Base-by-base conservation (phyloP, 2,329 filamentous ascomycete genomes). In the Arthrobotrys megalospora region DNA sequence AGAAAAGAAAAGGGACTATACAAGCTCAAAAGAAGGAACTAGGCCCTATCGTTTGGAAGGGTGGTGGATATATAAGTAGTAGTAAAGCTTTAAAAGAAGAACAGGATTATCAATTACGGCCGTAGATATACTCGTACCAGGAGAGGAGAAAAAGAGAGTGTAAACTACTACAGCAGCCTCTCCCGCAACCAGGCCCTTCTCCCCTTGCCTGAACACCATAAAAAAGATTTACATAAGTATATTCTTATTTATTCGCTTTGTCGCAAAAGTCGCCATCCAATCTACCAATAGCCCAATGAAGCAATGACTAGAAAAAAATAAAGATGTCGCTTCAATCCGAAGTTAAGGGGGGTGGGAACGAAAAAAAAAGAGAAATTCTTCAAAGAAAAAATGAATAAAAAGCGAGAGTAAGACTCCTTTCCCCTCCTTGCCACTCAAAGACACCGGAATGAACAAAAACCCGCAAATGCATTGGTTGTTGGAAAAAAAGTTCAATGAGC, bases 241-340 rank as follows among this genome's bases (percentile, higher is more conserved):
- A 65, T 65, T 65, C 58, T 58, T 72, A 41, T 64, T 72, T 72
- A 64, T 66, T 53, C 38, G 69, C 47, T 60, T 60, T 58, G 50
- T 58, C 12, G 47, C 45, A 71, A 64, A 71, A 58, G 36, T 67
- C 62, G 38, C 67, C 67, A 47, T 53, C 62, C 67, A 55, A 64
- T 78, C 75, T 78, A 72, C 62, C 75, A 78, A 66, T 45, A 38
- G 38, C 50, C 69, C 69, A 60, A 60, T 21, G 47, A 60, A 60
- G 36, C 55, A 43, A 43, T 43, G 36, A 60, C 55, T 10, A 6
- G n/a, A 66, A 10, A 55, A 52, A 45, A 55, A 32, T n/a, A 34
- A 60, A 45, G 3, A 67, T 63, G 36, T 41, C 50, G 36, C 24
- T 67, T 72, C 75, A 41, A 62, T 63, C 16, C 53, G 12, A 47